Evolutionary conservation across 768 basidiomycete species (phyloP), one percentile per base, ranked within the genome.

Genomic region (Naganishia antarctica): DNA sequence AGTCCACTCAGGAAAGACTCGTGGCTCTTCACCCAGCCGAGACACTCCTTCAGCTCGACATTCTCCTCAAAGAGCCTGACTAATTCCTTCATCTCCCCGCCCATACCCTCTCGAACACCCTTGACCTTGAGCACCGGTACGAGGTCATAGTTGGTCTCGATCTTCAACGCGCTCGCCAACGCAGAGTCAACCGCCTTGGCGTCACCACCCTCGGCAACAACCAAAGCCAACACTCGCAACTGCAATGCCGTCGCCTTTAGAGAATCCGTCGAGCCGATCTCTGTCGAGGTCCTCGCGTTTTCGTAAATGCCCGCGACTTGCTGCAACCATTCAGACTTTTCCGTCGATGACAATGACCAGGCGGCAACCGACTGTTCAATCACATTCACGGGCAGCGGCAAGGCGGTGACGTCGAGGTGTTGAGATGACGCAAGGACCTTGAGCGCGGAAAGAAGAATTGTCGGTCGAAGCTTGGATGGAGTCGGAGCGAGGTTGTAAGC

Each of bases 401-500:
- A 63, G 29, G 66, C 41, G 29, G 69, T 64, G 47, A 73, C 66
- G 41, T 74, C 73, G 46, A 60, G 60, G 34, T 46, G 47, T 25
- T 69, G 63, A 18, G 70, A 68, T n/a, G 64, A 49, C 16, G 73
- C 59, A 44, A 76, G 70, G 48, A 73, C 63, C 11, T 68, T 68
- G 41, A 77, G 69, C 37, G 75, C 70, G 32, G 73, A 47, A 32
- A 73, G 66, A 26, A 77, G 72, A 15, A 71, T 69, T 8, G 63
- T 49, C 4, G 76, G 68, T 43, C 76, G 72, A 32, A 74, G 69
- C n/a, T 72, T 45, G 1, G 76, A 77, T 7, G 68, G 40, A 15
- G 71, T 4, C 11, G 76, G 70, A 4, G 75, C 70, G 57, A 64
- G 71, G 70, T 77, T 77, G 72, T 77, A 77, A 44, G 72, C 70